Conservation (phyloP, 2,329 filamentous ascomycete species). For the Xylaria sp. region DNA sequence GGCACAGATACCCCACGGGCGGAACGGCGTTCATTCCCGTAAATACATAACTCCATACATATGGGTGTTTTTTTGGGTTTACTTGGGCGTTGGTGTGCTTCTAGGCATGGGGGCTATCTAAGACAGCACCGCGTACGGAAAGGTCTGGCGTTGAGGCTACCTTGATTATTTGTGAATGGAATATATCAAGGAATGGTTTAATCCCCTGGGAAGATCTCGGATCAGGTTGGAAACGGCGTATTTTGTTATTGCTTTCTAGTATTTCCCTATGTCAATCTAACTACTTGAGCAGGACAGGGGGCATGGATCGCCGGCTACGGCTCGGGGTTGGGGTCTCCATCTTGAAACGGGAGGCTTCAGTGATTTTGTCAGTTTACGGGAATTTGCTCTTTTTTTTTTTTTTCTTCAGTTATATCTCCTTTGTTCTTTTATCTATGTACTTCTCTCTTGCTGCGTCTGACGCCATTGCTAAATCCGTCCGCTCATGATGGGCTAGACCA, state of each 20-base stretch:
- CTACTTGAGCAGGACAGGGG: neutral
- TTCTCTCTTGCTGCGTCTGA: neutral
- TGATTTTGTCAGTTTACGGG: neutral
- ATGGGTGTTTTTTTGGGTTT: too few relatives aligned
- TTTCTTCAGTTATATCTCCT: too few relatives aligned
- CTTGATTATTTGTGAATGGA: neutral
- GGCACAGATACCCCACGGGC: too few relatives aligned
- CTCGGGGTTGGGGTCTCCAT: conserved; percentile 15
- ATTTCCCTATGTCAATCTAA: too few relatives aligned
- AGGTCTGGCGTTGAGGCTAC: neutral
- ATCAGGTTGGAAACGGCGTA: neutral
- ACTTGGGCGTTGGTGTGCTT: neutral
- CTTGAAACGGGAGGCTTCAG: conserved; percentile 11
- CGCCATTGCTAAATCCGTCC: neutral
- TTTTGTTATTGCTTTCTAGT: neutral
- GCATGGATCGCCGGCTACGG: conserved; percentile 14
- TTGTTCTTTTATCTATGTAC: too few relatives aligned
- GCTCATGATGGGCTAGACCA: neutral
- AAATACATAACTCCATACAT: too few relatives aligned
- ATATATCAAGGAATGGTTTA: neutral
- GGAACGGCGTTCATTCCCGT: too few relatives aligned
- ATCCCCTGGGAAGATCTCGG: too few relatives aligned
- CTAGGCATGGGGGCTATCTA: neutral
- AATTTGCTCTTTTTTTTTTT: too few relatives aligned
- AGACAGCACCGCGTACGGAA: too few relatives aligned